Conservation (phyloP, 495 filamentous ascomycete species). For the Penicillium paradoxum region DNA sequence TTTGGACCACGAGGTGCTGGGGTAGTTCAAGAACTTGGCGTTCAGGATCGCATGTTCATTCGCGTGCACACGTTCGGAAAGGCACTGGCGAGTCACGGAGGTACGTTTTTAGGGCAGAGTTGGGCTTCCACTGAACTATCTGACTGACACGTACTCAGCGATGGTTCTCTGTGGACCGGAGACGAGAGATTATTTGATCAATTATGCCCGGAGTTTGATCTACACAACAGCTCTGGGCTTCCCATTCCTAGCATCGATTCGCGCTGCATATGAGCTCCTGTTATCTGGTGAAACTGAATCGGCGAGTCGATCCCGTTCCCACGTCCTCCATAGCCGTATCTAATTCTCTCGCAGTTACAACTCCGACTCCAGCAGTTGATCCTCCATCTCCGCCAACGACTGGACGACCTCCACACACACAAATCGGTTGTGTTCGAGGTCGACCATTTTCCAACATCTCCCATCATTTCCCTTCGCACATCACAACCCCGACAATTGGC, state of each 20-base stretch:
- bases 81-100: constrained; percentile 65
- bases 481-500: constrained; percentile 29
- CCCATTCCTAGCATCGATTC: constrained; percentile 44
- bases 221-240: constrained; percentile 48
- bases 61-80: constrained; percentile 76
- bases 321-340: neutral
- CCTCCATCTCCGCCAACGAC: constrained; percentile 30
- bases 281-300: constrained; percentile 35
- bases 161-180: constrained; percentile 44
- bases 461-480: constrained; percentile 43
- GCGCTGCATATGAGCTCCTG: constrained; percentile 42
- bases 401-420: constrained; percentile 22
- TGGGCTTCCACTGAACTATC: neutral
- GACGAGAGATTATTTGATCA: constrained; percentile 39
- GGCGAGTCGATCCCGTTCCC: constrained; percentile 19
- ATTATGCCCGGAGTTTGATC: constrained; percentile 46
- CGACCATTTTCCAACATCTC: constrained; percentile 39
- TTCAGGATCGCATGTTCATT: constrained; percentile 64
- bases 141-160: constrained; percentile 15
- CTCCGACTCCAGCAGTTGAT: constrained; percentile 34
- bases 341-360: constrained; percentile 27
- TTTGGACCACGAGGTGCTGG: constrained; percentile 60
- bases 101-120: constrained; percentile 37
- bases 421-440: constrained; percentile 32
- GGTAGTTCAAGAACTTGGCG: constrained; percentile 58